Conservation (phyloP, 768 basidiomycete genomes). For the Candolleomyces efflorescens region DNA sequence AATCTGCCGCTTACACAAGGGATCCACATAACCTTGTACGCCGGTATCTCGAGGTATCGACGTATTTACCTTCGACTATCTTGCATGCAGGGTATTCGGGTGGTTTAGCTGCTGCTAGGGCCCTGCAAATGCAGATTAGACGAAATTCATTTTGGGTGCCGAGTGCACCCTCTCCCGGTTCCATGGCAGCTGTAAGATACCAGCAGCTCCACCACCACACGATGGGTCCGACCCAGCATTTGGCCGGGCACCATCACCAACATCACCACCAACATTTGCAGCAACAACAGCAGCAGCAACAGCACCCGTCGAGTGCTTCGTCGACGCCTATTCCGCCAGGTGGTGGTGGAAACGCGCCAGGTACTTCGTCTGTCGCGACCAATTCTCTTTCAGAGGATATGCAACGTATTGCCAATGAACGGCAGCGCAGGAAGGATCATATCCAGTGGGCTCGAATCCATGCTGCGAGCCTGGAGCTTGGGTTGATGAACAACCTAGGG, state of each 20-base stretch:
- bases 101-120: slow-evolving; percentile 51
- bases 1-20: slow-evolving; percentile 29
- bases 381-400: slow-evolving; percentile 52
- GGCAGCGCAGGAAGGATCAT: slow-evolving; percentile 59
- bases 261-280: slow-evolving; percentile 1
- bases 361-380: slow-evolving; percentile 17
- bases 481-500: slow-evolving; percentile 35
- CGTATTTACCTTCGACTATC: slow-evolving; percentile 36
- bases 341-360: slow-evolving; percentile 1
- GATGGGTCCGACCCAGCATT: neutral
- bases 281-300: slow-evolving; percentile 3
- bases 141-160: slow-evolving; percentile 22
- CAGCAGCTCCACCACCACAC: neutral
- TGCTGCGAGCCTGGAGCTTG: slow-evolving; percentile 58
- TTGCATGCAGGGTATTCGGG: slow-evolving; percentile 54
- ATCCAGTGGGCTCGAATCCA: slow-evolving; percentile 67
- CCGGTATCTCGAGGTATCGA: slow-evolving; percentile 42
- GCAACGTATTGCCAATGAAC: slow-evolving; percentile 56
- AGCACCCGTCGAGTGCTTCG: neutral
- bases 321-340: slow-evolving; percentile 6
- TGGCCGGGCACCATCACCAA: neutral
- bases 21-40: slow-evolving; percentile 41
- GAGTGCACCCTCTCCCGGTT: neutral
- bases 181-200: too few species aligned
- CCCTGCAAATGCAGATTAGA: slow-evolving; percentile 34